These are phyloP conservation scores for Colletotrichum euphorbiae DNA, from an alignment of 2,329 filamentous ascomycete genomes.

Conservation along the genomic window DNA sequence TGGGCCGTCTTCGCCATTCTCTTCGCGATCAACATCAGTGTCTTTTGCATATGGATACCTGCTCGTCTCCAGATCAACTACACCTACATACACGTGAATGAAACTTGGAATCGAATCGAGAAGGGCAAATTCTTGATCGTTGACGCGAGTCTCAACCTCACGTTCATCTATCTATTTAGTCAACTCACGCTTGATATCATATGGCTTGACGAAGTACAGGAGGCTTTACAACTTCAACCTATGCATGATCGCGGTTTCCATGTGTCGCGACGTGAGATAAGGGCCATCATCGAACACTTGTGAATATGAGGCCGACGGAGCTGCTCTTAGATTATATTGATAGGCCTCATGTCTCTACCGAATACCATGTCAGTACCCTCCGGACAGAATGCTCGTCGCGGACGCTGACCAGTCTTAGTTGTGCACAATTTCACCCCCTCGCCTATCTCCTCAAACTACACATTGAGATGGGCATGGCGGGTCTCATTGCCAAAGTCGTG, in stretches of 20 bases:
- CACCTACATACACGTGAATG: constrained; percentile 56
- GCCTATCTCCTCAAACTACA: constrained; percentile 62
- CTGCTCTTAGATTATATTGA: constrained; percentile 13
- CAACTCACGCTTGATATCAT: constrained; percentile 56
- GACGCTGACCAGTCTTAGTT: constrained; percentile 34
- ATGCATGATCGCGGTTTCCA: constrained; percentile 43
- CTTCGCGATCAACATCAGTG: constrained; percentile 59
- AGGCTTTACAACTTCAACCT: constrained; percentile 53
- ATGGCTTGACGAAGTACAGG: constrained; percentile 61
- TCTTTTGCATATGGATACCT: constrained; percentile 64
- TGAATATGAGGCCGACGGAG: neutral
- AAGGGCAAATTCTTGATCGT: constrained; percentile 60
- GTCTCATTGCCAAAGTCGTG: constrained; percentile 55
- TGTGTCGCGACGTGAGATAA: constrained; percentile 44
- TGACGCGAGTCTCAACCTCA: constrained; percentile 59
- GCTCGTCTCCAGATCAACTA: constrained; percentile 55
- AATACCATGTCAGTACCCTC: constrained; percentile 42
- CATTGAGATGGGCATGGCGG: constrained; percentile 64
- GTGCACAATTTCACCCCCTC: constrained; percentile 55
- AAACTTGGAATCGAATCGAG: constrained; percentile 61
- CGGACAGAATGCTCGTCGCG: no score
- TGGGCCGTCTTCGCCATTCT: constrained; percentile 56
- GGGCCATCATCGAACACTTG: neutral
- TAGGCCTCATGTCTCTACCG: constrained; percentile 46
- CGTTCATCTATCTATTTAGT: constrained; percentile 58